Evolutionary conservation across 2,329 filamentous ascomycete species (phyloP).

Genomic region (Fusarium sterilihyphosum): DNA sequence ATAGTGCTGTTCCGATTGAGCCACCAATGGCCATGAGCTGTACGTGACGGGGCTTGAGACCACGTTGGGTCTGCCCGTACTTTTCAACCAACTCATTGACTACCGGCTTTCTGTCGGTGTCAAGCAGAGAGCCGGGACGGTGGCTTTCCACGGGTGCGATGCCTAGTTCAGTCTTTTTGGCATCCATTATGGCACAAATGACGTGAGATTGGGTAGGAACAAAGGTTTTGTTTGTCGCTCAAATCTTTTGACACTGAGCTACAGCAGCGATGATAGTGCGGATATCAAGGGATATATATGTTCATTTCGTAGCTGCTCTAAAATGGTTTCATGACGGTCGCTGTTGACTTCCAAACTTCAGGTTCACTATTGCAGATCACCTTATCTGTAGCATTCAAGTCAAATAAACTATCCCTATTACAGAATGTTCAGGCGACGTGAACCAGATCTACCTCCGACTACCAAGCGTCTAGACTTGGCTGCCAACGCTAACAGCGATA

Average conservation of each 20-base stretch:
- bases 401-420: rapidly evolving
- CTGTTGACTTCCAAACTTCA: neutral
- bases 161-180: neutral
- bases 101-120: neutral
- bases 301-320: neutral
- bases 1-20: slow-evolving; percentile 57
- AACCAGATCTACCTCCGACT: neutral
- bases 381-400: neutral
- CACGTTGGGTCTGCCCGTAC: slow-evolving; percentile 47
- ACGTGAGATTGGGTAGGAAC: neutral
- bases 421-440: neutral
- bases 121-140: neutral
- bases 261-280: neutral
- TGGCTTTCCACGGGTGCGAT: neutral
- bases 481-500: neutral
- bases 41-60: slow-evolving; percentile 53
- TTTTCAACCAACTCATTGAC: slow-evolving; percentile 3
- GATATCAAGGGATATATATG: neutral
- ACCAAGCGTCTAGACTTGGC: neutral
- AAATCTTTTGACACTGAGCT: neutral
- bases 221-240: neutral
- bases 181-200: neutral
- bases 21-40: slow-evolving; percentile 61
- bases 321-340: neutral
- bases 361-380: neutral